Evolutionary conservation across 148 eudicot species (phyloP), one percentile per base, ranked within the genome.

Genomic region (Dianthus caryophyllus): DNA sequence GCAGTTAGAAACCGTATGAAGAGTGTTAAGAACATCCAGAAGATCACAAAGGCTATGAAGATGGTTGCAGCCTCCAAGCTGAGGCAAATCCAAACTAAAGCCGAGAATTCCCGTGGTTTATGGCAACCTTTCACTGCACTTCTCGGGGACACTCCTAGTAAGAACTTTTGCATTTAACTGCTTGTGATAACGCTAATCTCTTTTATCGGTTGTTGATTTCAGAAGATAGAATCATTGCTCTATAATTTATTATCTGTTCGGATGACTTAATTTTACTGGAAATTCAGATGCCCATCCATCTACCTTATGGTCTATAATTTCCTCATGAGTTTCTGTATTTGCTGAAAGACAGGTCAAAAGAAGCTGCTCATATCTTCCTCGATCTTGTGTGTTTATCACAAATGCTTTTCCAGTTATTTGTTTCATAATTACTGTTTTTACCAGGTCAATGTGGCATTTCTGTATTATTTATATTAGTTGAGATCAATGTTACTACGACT

Each of bases 41-140:
- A 94, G 70, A 94, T 90, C 64, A 94, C 99, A 5, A 94, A 94
- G 85, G 97, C 97, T 14, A 94, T 94, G 99, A 94, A 94, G 89
- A 94, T 94, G 99, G 99, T 94, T 90, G 99, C 99, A 79, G 97
- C 99, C 65, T 94, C 97, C 50, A 94, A 94, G 84, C 83, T 94
- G 69, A 81, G 99, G 68, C 96, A 91, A 58, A 78, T 90, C 73
- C 99, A 94, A 80, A 52, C 76, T 18, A 94, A 78, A 78, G 86
- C 97, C 65, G 99, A 94, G 67, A 90, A 94, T 61, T 90, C 99
- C 30, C 99, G 99, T 84, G 96, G 99, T 61, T 70, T 90, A 47
- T 94, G 99, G 99, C 96, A 94, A 87, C 99, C 99, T 57, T 94
- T 94, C 71, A 90, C 97, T 71, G 99, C 96, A 41, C 99, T 94